Evolutionary conservation across 2,329 filamentous ascomycete species (phyloP).

Genomic region (Lasiodiplodia sp.): DNA sequence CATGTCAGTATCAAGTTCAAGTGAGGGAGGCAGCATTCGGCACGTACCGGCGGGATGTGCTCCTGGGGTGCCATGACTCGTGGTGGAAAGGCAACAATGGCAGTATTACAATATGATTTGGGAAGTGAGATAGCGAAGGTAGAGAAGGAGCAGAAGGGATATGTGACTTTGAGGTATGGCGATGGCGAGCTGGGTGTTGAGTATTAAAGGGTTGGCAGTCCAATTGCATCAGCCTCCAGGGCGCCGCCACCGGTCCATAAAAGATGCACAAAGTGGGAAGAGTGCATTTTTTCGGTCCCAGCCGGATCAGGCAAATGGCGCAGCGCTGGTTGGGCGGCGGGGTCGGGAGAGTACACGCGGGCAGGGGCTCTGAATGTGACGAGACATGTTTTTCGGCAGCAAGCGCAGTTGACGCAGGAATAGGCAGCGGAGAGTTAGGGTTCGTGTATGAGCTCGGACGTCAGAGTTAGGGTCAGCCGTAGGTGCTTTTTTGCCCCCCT

Average conservation of each 20-base stretch:
- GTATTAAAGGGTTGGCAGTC: constrained; percentile 23
- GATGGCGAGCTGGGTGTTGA: constrained; percentile 14
- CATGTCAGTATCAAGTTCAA: constrained; percentile 34
- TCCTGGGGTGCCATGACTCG: constrained; percentile 31
- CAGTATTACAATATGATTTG: not conserved
- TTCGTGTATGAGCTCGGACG: constrained; percentile 23
- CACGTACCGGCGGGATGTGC: constrained; percentile 26
- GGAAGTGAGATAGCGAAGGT: not conserved
- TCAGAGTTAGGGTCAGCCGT: constrained; percentile 20
- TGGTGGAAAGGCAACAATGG: not conserved
- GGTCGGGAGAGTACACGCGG: constrained; percentile 8
- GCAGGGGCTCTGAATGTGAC: constrained; percentile 23
- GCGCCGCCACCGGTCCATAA: constrained; percentile 27
- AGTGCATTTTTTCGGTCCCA: constrained; percentile 5
- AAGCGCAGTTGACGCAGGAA: constrained; percentile 30
- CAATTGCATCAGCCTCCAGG: constrained; percentile 17
- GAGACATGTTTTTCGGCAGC: constrained; percentile 24
- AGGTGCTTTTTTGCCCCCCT: constrained; percentile 15
- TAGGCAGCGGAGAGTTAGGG: constrained; percentile 26
- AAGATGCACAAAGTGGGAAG: constrained; percentile 18
- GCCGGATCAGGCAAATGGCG: not conserved
- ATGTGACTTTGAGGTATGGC: not conserved
- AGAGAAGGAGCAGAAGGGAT: not conserved
- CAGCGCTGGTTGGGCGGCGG: constrained; percentile 21
- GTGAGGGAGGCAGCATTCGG: not conserved